Evolutionary conservation across 345 rosid species (phyloP).

Genomic region (Populus davidiana): DNA sequence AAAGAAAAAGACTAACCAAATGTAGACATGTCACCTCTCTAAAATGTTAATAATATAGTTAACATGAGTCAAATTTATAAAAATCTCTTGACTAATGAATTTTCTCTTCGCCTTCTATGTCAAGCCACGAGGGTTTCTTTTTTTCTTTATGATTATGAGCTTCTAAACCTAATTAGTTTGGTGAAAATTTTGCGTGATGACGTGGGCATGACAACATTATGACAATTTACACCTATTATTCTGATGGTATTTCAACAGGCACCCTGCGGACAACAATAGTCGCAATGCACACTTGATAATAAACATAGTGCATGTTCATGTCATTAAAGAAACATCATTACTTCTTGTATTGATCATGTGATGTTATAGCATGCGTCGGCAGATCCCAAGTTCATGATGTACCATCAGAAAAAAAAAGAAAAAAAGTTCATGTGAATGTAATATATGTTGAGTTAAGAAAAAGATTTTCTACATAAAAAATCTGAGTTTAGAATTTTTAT

Average conservation of each 20-base stretch:
- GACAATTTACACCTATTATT: not conserved
- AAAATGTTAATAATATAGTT: too few relatives aligned
- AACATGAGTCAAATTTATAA: too few relatives aligned
- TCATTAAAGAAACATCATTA: not conserved
- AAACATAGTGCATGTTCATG: slow-evolving; percentile 5
- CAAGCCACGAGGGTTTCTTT: not conserved
- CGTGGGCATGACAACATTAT: slow-evolving; percentile 9
- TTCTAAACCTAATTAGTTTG: not conserved
- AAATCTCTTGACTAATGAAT: too few relatives aligned
- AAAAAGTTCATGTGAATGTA: too few relatives aligned
- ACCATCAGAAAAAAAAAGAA: not conserved
- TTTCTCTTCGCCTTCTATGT: too few relatives aligned
- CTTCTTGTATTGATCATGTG: not conserved
- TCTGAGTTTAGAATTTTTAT: too few relatives aligned
- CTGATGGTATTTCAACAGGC: not conserved
- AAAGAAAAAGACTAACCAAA: too few relatives aligned
- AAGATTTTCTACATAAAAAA: too few relatives aligned
- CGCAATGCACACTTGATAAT: not conserved
- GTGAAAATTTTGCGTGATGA: not conserved
- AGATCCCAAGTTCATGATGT: slow-evolving; percentile 2
- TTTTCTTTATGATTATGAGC: not conserved
- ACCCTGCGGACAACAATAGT: not conserved
- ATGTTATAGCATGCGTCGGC: slow-evolving; percentile 9
- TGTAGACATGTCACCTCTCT: too few relatives aligned
- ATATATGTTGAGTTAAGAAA: too few relatives aligned